Percentiles rank a stretch among this genome's conserved stretches.
Evolutionary conservation across 331 rosid species (phyloP).

Genomic region (Quercus tomentella): DNA sequence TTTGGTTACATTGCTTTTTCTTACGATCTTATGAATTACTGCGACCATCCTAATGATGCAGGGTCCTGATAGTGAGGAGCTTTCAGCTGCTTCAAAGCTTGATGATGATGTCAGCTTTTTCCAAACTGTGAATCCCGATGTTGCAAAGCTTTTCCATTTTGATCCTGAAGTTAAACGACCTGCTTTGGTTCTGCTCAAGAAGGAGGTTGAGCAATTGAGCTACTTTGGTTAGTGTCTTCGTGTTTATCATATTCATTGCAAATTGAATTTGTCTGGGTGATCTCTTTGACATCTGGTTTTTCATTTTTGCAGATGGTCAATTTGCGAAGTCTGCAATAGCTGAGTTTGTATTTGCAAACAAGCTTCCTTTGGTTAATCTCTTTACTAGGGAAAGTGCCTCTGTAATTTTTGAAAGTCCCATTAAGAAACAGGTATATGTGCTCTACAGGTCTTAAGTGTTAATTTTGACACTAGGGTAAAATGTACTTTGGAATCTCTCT

Average conservation of each 20-base stretch:
- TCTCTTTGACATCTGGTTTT: conserved; percentile 7
- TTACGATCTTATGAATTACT: conserved; percentile 14
- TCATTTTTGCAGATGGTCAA: conserved; percentile 56
- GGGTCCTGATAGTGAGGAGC: conserved; percentile 93
- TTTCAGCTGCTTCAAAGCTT: conserved; percentile 85
- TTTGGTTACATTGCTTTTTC: neutral
- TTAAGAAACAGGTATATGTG: conserved; percentile 87
- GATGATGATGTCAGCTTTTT: conserved; percentile 90
- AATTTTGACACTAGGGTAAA: conserved; percentile 6
- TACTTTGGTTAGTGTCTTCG: conserved; percentile 57
- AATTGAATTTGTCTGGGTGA: neutral
- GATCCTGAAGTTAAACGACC: conserved; percentile 83
- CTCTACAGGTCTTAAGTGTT: neutral
- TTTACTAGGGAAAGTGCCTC: conserved; percentile 92
- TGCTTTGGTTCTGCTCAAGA: conserved; percentile 74
- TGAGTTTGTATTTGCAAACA: conserved; percentile 75
- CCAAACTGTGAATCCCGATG: conserved; percentile 85
- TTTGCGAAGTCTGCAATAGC: conserved; percentile 67
- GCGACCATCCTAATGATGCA: conserved; percentile 18
- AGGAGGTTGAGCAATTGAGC: conserved; percentile 77
- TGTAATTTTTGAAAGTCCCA: conserved; percentile 72
- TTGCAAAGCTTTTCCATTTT: conserved; percentile 86
- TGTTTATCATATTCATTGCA: neutral
- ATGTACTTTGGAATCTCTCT: neutral
- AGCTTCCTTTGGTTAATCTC: conserved; percentile 79